Evolutionary conservation across 768 basidiomycete species (phyloP).

Genomic region (Xanthoconium purpureum): DNA sequence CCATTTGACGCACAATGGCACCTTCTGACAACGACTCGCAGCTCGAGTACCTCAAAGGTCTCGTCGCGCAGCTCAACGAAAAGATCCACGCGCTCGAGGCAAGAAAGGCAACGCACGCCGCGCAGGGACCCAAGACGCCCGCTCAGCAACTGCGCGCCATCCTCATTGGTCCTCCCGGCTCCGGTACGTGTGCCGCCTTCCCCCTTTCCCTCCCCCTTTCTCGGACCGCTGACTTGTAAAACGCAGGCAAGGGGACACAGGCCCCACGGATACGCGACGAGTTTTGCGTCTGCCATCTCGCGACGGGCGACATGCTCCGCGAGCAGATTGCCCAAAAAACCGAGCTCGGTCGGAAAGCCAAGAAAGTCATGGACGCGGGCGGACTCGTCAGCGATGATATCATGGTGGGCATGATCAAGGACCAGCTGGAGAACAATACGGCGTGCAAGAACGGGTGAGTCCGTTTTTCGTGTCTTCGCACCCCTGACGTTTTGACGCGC

Average conservation of each 20-base stretch:
- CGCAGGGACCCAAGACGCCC: slow-evolving; percentile 50
- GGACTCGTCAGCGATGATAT: slow-evolving; percentile 96
- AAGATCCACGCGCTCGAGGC: slow-evolving; percentile 83
- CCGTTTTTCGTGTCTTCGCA: not conserved
- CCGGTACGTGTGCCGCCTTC: slow-evolving; percentile 61
- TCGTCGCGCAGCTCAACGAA: slow-evolving; percentile 85
- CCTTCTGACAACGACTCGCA: slow-evolving; percentile 56
- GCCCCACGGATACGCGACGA: slow-evolving; percentile 89
- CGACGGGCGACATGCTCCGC: slow-evolving; percentile 98
- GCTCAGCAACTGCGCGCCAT: slow-evolving; percentile 84
- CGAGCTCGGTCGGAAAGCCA: slow-evolving; percentile 82
- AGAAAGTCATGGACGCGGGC: slow-evolving; percentile 97
- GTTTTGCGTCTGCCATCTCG: slow-evolving; percentile 97
- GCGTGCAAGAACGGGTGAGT: slow-evolving; percentile 93
- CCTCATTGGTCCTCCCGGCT: slow-evolving; percentile 94
- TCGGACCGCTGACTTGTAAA: not conserved
- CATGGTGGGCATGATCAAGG: slow-evolving; percentile 96
- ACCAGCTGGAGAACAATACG: slow-evolving; percentile 91
- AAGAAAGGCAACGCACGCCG: slow-evolving; percentile 53
- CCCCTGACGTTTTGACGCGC: not conserved
- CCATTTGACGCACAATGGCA: slow-evolving; percentile 47
- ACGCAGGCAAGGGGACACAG: slow-evolving; percentile 94
- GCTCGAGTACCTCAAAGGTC: slow-evolving; percentile 91
- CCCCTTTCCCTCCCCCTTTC: too few species aligned
- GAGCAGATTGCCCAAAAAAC: slow-evolving; percentile 90